Evolutionary conservation across 2,329 filamentous ascomycete genomes (phyloP), one percentile per base, ranked within the genome.

Genomic region (Didymella exigua): DNA sequence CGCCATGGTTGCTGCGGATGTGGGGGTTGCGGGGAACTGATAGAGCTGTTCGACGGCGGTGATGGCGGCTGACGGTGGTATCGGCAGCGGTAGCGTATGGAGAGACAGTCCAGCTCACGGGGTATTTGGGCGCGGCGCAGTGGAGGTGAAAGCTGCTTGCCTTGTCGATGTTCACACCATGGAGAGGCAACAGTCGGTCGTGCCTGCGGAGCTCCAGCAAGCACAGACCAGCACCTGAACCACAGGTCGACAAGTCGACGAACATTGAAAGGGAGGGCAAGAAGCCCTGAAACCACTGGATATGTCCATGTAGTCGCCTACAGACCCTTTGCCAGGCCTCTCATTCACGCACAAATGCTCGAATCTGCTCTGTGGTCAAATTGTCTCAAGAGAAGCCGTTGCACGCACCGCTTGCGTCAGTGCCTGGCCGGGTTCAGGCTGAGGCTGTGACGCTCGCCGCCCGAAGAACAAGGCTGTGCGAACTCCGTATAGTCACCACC

Each of bases 1-100:
- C 55, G 93, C 90, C 95, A 98, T 98, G 60, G 38, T 76, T 58
- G 50, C 43, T 45, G 51, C 43, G 45, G 65, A 56, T 54, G 54
- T 58, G 50, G 54, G 49, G 49, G 50, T 60, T 59, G 60, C 60
- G 63, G 60, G 61, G 52, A 46, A 34, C n/a, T 24, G 41, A 23
- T 34, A 26, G 34, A 44, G 42, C 30, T 46, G 11, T 21, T 14
- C 37, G 49, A 5, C 26, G 38, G 6, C 5, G 54, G 42, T 16
- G 38, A 43, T 23, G 44, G 43, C 40, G 48, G 44, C 23, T 1
- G 43, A 37, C 23, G 37, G 43, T 33, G 24, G 24, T 37, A 11
- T 47, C 19, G 4, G 34, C 34, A 33, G 46, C 29, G 5, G 45
- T n/a, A 5, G 16, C 42, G 16, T 23, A 23, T 30, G 3, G 16